Percentiles rank a stretch among this genome's conserved stretches.
phyloP scores from a whole-genome alignment of 2,329 filamentous ascomycete genomes.

The Monosporascus ibericus region DNA sequence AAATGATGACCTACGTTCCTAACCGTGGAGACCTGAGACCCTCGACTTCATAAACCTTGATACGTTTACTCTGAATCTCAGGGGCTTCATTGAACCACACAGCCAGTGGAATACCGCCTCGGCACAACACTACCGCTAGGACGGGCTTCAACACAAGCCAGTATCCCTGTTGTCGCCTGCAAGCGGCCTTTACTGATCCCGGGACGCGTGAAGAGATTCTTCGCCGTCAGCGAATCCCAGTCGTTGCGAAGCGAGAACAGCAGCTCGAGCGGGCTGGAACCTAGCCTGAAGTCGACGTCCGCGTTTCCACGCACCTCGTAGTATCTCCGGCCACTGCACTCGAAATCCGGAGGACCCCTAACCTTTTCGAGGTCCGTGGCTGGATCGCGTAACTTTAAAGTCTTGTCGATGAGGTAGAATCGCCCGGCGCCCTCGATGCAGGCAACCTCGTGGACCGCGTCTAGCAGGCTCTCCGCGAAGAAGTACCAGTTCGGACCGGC shows the following conservation, averaged over 20 bases:
- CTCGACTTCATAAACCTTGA: too few species aligned
- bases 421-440: not conserved
- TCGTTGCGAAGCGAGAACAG: not conserved
- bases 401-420: not conserved
- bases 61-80: too few species aligned
- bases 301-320: not conserved
- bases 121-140: too few species aligned
- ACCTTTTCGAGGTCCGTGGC: too few species aligned
- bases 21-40: too few species aligned
- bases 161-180: not conserved
- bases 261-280: not conserved
- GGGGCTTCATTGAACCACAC: too few species aligned
- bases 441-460: not conserved
- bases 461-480: not conserved
- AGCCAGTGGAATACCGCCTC: too few species aligned
- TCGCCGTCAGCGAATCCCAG: not conserved
- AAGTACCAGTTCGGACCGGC: not conserved
- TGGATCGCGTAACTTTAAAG: not conserved
- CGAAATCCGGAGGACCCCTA: not conserved
- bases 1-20: too few species aligned
- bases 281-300: not conserved
- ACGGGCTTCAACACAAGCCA: not conserved
- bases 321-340: not conserved
- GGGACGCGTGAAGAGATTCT: not conserved
- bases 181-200: not conserved